Conservation (phyloP, 192 early-diverging fungal genomes). For the Thamnidium elegans region DNA sequence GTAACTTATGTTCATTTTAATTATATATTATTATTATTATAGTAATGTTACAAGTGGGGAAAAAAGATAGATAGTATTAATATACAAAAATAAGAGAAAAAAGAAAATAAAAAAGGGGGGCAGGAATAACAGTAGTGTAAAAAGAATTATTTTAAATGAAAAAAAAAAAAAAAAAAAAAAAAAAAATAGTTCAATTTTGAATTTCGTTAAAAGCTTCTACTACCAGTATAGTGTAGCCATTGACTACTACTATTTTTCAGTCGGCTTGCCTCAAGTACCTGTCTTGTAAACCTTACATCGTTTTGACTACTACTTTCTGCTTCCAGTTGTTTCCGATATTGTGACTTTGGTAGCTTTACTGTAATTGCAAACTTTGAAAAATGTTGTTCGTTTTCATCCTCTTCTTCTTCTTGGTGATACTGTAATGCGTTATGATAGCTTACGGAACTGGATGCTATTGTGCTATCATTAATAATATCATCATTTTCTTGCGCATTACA, state of each 20-base stretch:
- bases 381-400: not conserved
- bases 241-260: slow-evolving; percentile 17
- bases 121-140: too few species aligned
- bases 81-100: too few species aligned
- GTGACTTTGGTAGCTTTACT: not conserved
- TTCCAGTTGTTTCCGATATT: too few species aligned
- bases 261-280: slow-evolving; percentile 1
- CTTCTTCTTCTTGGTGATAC: not conserved
- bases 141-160: too few species aligned
- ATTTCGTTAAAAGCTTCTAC: slow-evolving; percentile 11
- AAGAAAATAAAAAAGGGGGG: too few species aligned
- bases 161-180: too few species aligned
- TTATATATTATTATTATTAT: not conserved
- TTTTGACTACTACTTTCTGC: not conserved
- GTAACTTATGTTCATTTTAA: not conserved
- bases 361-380: slow-evolving; percentile 1
- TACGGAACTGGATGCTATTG: not conserved
- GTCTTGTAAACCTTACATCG: slow-evolving; percentile 16
- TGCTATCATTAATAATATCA: not conserved
- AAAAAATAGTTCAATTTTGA: too few species aligned
- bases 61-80: not conserved
- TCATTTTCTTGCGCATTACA: not conserved
- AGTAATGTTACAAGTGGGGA: not conserved
- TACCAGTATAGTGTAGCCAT: slow-evolving; percentile 7
- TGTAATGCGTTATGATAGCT: not conserved